Base-by-base conservation (phyloP, 257 asterid genomes). In the Datura wrightii region DNA sequence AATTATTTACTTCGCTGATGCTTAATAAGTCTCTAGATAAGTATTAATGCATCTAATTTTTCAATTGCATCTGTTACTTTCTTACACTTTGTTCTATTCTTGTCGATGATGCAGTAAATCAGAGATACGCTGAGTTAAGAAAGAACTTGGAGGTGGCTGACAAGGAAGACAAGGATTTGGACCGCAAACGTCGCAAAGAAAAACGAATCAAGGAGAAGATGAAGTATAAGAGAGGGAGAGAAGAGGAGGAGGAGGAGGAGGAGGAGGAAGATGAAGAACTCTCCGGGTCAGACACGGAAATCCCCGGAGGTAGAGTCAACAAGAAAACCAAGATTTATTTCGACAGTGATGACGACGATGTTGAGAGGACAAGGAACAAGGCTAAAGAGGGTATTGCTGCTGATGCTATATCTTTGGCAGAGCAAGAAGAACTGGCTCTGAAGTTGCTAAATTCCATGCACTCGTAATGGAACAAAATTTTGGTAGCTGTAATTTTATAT, bases 351-450 rank as follows among this genome's bases (percentile, higher is more conserved):
- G 96, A 93, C 10, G 90, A 71, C 13, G 90, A 71, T 55, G 89
- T 60, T 10, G 85, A 85, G 72, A 79, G 55, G 82, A 62, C 3
- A 63, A 81, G 44, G 62, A 80, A 72, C 54, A 54, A 85, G 69
- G 89, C 65, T 63, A 85, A 52, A 56, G 67, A 34, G 11, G 89
- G 84, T 62, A 34, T n/a, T 9, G 79, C 15, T 7, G 70, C 88
- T 3, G 90, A 69, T 76, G 31, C 88, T 16, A 83, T 91, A 18
- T 90, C 97, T 58, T 83, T 97, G 84, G 94, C 94, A 42, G 97
- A 95, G 90, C 99, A 94, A 86, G 99, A 95, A 87, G 94, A 93
- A 42, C 76, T 95, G 85, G 99, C 99, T 71, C 96, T 97, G 46
- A 91, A 94, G 85, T 85, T 95, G 83, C 86, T 97, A 90, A 92